Evolutionary conservation across 1,284 basidiomycete species (phyloP), one percentile per base, ranked within the genome.

Genomic region (Trichosporon sp.): DNA sequence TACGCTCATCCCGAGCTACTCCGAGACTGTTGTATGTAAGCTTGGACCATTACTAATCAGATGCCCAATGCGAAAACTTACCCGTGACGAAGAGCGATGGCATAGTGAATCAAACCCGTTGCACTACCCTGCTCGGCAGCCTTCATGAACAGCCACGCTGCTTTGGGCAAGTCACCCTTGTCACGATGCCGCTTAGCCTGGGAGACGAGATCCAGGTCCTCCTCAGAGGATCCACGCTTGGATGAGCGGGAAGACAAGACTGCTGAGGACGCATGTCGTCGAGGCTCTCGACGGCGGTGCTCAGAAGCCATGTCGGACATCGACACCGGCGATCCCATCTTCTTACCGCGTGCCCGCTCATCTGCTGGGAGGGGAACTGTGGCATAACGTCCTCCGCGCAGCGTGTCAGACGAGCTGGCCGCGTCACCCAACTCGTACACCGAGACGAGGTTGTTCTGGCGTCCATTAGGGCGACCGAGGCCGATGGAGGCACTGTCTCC

Each of bases 81-180:
- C 68, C 82, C 82, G 66, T 82, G 79, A 18, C 79, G 72, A 29
- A 83, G 72, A 1, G 80, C 77, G 3, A 83, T 70, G 25, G 79
- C 82, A 70, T 75, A 83, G 63, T 81, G 79, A 66, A 83, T 80
- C 68, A 76, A 73, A 5, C 82, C 82, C 0, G 77, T 78, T n/a
- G 76, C 63, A 62, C 77, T 79, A 3, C 81, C 81, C 2, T 70
- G 73, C 67, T 83, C 79, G 23, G 80, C 80, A 56, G 82, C 80
- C 71, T 77, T 78, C 74, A 80, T 76, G 67, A 83, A 83, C 62
- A 79, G 77, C 73, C 77, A 82, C 51, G 81, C 80, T 12, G 76
- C 75, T 56, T 79, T 80, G 9, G 80, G 73, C 42, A 79, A 51
- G 71, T 82, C 79, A 9, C 79, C 80, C 34, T 75, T 75, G 4